These are phyloP conservation scores for Waltergamsia citrina DNA, from an alignment of 2,329 filamentous ascomycete species.

Conservation along the genomic window DNA sequence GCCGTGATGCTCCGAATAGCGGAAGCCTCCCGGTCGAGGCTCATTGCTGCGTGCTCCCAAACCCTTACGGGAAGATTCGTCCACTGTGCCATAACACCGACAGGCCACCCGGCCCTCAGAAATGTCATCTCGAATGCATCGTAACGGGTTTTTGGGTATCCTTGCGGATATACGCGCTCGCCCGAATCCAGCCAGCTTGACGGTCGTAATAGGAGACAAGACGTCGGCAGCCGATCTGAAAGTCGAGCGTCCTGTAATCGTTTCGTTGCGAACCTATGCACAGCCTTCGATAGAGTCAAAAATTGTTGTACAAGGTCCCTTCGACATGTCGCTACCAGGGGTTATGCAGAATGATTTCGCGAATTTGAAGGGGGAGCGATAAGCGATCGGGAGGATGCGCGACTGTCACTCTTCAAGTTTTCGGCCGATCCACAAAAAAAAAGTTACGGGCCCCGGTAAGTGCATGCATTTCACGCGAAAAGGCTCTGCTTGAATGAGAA, in stretches of 20 bases:
- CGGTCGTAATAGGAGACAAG: constrained; percentile 7
- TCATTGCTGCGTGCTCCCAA: too few relatives aligned
- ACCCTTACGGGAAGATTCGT: too few relatives aligned
- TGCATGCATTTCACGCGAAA: not conserved
- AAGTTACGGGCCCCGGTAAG: not conserved
- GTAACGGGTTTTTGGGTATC: constrained; percentile 23
- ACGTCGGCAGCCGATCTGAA: not conserved
- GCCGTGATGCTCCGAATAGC: too few relatives aligned
- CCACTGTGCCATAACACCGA: constrained; percentile 19
- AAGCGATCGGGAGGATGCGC: not conserved
- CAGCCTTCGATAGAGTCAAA: too few relatives aligned
- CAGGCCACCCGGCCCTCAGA: constrained; percentile 25
- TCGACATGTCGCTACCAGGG: too few relatives aligned
- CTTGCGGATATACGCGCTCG: constrained; percentile 33
- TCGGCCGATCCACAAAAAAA: not conserved
- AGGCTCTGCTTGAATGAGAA: not conserved
- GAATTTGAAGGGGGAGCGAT: too few relatives aligned
- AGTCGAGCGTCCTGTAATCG: too few relatives aligned
- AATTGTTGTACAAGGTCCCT: too few relatives aligned
- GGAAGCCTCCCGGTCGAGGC: too few relatives aligned
- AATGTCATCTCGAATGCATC: constrained; percentile 31
- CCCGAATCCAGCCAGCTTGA: constrained; percentile 24
- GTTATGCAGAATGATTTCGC: too few relatives aligned
- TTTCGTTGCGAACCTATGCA: too few relatives aligned
- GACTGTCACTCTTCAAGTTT: not conserved